Percentiles rank a stretch among this genome's conserved stretches.
Evolutionary conservation across 2,329 filamentous ascomycete species (phyloP).

Genomic region (Penicillium paneum): DNA sequence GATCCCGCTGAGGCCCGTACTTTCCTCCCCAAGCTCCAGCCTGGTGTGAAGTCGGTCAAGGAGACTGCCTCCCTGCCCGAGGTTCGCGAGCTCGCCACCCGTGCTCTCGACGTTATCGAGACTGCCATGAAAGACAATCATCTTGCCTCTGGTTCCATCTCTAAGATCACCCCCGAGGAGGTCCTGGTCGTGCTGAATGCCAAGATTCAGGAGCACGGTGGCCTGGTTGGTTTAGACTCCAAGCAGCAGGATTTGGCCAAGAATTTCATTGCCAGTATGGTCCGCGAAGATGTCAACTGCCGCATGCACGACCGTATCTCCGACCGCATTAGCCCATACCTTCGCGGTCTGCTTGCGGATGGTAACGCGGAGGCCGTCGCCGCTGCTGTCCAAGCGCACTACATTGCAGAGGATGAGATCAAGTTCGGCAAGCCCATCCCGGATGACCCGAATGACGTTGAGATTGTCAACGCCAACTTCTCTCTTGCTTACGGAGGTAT

Average conservation of each 20-base stretch:
- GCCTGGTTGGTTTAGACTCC: slow-evolving; percentile 58
- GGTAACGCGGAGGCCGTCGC: slow-evolving; percentile 64
- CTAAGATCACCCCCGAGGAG: slow-evolving; percentile 65
- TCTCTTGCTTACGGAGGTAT: slow-evolving; percentile 97
- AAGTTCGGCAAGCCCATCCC: slow-evolving; percentile 81
- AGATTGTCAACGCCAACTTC: slow-evolving; percentile 97
- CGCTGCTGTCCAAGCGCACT: slow-evolving; percentile 71
- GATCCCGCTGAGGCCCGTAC: slow-evolving; percentile 90
- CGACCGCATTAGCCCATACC: slow-evolving; percentile 67
- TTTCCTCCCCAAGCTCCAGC: slow-evolving; percentile 90
- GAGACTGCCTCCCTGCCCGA: slow-evolving; percentile 89
- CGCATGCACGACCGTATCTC: slow-evolving; percentile 73
- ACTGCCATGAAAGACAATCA: slow-evolving; percentile 79
- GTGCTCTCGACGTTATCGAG: slow-evolving; percentile 81
- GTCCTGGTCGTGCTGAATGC: slow-evolving; percentile 71
- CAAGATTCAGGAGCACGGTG: slow-evolving; percentile 68
- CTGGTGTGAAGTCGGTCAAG: slow-evolving; percentile 85
- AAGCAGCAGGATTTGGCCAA: slow-evolving; percentile 65
- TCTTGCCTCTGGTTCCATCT: slow-evolving; percentile 55
- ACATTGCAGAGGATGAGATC: slow-evolving; percentile 78
- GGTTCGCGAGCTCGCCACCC: slow-evolving; percentile 82
- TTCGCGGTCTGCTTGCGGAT: slow-evolving; percentile 66
- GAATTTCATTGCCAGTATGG: slow-evolving; percentile 75
- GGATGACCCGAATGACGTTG: slow-evolving; percentile 86
- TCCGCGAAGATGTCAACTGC: slow-evolving; percentile 82